These are phyloP conservation scores for Neofusicoccum sp. DNA, from an alignment of 2,329 filamentous ascomycete genomes.

Conservation along the genomic window DNA sequence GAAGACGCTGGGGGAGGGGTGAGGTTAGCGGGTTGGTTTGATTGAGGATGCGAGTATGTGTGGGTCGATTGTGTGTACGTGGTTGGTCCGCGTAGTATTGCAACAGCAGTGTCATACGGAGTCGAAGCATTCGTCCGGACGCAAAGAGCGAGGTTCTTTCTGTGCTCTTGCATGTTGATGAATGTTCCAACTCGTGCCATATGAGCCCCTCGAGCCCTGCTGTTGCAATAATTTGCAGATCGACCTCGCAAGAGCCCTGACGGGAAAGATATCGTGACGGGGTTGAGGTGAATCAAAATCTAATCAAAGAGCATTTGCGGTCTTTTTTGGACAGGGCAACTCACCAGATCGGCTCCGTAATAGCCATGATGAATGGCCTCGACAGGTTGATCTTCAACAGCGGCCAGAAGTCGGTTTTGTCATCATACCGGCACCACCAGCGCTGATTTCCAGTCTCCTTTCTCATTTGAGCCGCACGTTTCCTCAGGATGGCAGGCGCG, in stretches of 20 bases:
- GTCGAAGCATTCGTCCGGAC: too few species aligned
- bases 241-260: too few species aligned
- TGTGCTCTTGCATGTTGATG: too few species aligned
- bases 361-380: conserved; percentile 72
- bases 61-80: neutral
- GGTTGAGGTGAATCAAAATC: conserved; percentile 20
- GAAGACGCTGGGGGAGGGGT: conserved; percentile 56
- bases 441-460: conserved; percentile 68
- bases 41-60: neutral
- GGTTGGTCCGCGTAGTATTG: too few species aligned
- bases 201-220: too few species aligned
- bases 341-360: conserved; percentile 81
- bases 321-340: neutral
- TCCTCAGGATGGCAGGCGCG: conserved; percentile 65
- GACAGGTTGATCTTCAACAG: conserved; percentile 73
- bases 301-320: conserved; percentile 18
- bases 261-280: too few species aligned
- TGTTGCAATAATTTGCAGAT: too few species aligned
- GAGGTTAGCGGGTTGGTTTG: conserved; percentile 5
- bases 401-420: conserved; percentile 59
- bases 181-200: too few species aligned
- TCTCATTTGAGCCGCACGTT: conserved; percentile 62
- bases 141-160: too few species aligned
- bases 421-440: conserved; percentile 80
- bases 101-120: conserved; percentile 18